Percentiles rank a stretch among this genome's conserved stretches.
These are phyloP conservation scores for Hypoxylon trugodes DNA, from an alignment of 495 filamentous ascomycete species.

Conservation along the genomic window DNA sequence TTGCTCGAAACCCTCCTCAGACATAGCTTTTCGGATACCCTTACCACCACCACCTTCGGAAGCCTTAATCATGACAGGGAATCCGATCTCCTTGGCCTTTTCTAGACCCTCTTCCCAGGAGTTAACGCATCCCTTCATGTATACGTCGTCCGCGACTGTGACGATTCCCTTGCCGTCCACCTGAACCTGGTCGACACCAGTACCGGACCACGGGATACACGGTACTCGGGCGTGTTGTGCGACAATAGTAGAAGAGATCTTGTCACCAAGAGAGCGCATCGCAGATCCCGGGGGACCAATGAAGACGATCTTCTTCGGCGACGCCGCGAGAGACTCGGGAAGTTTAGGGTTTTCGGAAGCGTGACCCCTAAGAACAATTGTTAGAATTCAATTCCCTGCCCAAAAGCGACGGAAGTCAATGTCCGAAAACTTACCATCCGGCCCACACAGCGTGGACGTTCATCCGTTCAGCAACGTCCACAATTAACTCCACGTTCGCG, in stretches of 20 bases:
- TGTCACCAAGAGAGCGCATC: conserved; percentile 98
- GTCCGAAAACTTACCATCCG: conserved; percentile 77
- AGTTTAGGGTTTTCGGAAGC: conserved; percentile 98
- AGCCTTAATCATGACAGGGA: conserved; percentile 99
- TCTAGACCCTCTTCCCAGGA: conserved; percentile 87
- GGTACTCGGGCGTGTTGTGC: conserved; percentile 97
- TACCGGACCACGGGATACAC: conserved; percentile 98
- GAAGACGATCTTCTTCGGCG: conserved; percentile 97
- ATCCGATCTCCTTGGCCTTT: conserved; percentile 90
- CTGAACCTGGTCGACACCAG: conserved; percentile 82
- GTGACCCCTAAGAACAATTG: conserved; percentile 74
- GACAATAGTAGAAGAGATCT: conserved; percentile 99
- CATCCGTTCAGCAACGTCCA: conserved; percentile 99
- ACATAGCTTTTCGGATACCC: conserved; percentile 96
- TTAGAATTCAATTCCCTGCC: conserved; percentile 16
- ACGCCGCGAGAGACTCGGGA: conserved; percentile 92
- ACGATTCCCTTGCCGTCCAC: conserved; percentile 87
- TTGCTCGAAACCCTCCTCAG: conserved; percentile 80
- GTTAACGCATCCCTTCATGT: conserved; percentile 88
- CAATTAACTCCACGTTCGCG: conserved; percentile 98
- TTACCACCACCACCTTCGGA: conserved; percentile 99
- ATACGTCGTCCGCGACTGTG: conserved; percentile 85
- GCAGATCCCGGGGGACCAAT: conserved; percentile 97
- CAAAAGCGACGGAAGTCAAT: conserved; percentile 17
- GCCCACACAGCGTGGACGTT: conserved; percentile 98